These are phyloP conservation scores for Opeltia flavorubescens DNA, from an alignment of 495 filamentous ascomycete species.

Conservation along the genomic window DNA sequence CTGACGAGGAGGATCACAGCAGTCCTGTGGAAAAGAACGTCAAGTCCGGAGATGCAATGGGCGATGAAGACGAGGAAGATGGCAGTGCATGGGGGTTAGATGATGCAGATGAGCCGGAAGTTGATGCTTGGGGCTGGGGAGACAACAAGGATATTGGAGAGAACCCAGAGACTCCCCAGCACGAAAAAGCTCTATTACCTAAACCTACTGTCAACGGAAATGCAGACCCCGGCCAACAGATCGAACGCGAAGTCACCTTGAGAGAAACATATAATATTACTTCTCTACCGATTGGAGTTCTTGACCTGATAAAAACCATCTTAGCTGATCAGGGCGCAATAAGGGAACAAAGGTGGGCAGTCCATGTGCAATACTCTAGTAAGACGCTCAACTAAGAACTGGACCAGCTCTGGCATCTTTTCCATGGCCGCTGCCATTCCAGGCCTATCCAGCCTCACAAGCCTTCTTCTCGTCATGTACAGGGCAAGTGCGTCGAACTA, in stretches of 20 bases:
- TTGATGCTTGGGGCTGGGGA: slow-evolving; percentile 63
- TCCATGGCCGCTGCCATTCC: slow-evolving; percentile 56
- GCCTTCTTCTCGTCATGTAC: slow-evolving; percentile 78
- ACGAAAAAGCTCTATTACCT: slow-evolving; percentile 4
- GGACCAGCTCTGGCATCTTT: slow-evolving; percentile 53
- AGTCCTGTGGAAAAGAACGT: slow-evolving; percentile 14
- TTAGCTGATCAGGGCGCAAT: slow-evolving; percentile 56
- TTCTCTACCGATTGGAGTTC: slow-evolving; percentile 61
- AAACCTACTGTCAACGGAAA: slow-evolving; percentile 9
- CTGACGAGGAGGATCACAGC: slow-evolving; percentile 33
- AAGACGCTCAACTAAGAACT: slow-evolving; percentile 57
- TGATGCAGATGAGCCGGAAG: slow-evolving; percentile 32
- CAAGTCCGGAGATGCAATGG: background rate
- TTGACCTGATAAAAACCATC: slow-evolving; percentile 55
- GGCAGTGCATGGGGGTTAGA: slow-evolving; percentile 51
- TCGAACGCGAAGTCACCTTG: slow-evolving; percentile 49
- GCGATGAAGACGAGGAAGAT: slow-evolving; percentile 42
- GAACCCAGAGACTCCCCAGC: slow-evolving; percentile 8
- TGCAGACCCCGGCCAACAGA: slow-evolving; percentile 5
- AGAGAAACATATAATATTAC: slow-evolving; percentile 81
- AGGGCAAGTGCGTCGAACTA: slow-evolving; percentile 71
- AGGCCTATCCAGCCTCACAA: slow-evolving; percentile 67
- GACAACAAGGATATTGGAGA: slow-evolving; percentile 38
- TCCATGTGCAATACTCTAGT: slow-evolving; percentile 48
- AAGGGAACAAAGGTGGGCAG: slow-evolving; percentile 36